Evolutionary conservation across 2,329 filamentous ascomycete genomes (phyloP).

Genomic region (Dactylellina sp.): DNA sequence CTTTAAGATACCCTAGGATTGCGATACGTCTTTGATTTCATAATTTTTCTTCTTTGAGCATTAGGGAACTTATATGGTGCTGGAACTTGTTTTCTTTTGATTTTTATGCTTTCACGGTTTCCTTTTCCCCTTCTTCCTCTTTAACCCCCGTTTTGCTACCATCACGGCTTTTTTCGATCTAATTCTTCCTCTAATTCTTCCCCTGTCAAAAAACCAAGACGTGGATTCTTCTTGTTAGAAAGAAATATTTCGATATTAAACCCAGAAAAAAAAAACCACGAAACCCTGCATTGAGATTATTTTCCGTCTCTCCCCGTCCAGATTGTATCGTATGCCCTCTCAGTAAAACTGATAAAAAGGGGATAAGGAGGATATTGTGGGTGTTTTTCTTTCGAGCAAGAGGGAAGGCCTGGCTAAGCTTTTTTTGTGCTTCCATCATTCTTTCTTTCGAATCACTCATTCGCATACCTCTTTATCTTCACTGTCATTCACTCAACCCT

Average conservation of each 20-base stretch:
- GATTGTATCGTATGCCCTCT: too few species aligned
- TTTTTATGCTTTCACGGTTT: slow-evolving; percentile 13
- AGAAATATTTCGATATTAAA: neutral
- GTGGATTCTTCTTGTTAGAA: slow-evolving; percentile 6
- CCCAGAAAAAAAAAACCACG: too few species aligned
- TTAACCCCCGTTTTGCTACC: slow-evolving; percentile 1
- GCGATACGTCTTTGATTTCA: slow-evolving; percentile 45
- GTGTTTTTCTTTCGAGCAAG: too few species aligned
- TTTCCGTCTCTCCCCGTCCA: too few species aligned
- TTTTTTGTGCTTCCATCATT: neutral
- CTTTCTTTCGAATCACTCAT: slow-evolving; percentile 4
- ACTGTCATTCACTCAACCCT: neutral
- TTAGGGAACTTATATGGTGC: slow-evolving; percentile 26
- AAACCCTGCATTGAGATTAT: too few species aligned
- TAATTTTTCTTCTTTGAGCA: slow-evolving; percentile 28
- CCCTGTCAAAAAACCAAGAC: slow-evolving; percentile 15
- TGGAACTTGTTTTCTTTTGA: neutral
- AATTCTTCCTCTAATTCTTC: slow-evolving; percentile 13
- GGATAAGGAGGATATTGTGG: too few species aligned
- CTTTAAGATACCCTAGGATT: slow-evolving; percentile 55
- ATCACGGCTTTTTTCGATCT: too few species aligned
- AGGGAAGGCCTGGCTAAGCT: too few species aligned
- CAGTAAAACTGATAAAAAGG: too few species aligned
- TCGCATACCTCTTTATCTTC: neutral
- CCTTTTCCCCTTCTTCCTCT: slow-evolving; percentile 11